phyloP scores from a whole-genome alignment of 495 filamentous ascomycete genomes.

The Trichoderma reesei region DNA sequence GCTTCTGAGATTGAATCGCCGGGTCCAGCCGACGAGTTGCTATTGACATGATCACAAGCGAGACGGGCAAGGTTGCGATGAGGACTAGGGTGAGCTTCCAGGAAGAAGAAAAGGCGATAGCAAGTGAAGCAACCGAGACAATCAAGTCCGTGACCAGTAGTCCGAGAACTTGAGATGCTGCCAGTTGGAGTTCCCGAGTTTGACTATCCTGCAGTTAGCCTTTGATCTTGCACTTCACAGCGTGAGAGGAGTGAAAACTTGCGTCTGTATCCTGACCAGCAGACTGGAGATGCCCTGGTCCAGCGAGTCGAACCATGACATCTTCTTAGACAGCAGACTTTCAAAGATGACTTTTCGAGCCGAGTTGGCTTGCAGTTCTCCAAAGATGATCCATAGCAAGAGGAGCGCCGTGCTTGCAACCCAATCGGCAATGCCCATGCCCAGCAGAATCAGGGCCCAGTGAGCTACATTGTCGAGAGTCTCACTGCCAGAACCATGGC shows the following conservation, averaged over 20 bases:
- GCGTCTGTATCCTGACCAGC: slow-evolving; percentile 66
- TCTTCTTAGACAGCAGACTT: slow-evolving; percentile 57
- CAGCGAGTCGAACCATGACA: slow-evolving; percentile 74
- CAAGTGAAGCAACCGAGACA: slow-evolving; percentile 51
- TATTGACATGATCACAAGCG: slow-evolving; percentile 46
- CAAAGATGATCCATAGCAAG: slow-evolving; percentile 60
- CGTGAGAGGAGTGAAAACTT: slow-evolving; percentile 19
- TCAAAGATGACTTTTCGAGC: slow-evolving; percentile 56
- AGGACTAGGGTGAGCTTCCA: slow-evolving; percentile 84
- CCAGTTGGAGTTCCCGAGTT: slow-evolving; percentile 70
- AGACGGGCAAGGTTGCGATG: slow-evolving; percentile 62
- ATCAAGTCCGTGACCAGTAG: slow-evolving; percentile 52
- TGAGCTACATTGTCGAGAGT: slow-evolving; percentile 46
- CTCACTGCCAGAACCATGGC: slow-evolving; percentile 34
- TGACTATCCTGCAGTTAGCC: slow-evolving; percentile 42
- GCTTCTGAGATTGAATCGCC: slow-evolving; percentile 59
- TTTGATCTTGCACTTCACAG: not conserved
- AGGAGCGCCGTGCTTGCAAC: slow-evolving; percentile 55
- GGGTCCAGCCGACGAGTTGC: slow-evolving; percentile 52
- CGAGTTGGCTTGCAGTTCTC: slow-evolving; percentile 66
- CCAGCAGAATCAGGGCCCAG: slow-evolving; percentile 48
- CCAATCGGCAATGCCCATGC: slow-evolving; percentile 54
- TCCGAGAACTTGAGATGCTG: slow-evolving; percentile 69
- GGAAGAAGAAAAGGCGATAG: slow-evolving; percentile 63
- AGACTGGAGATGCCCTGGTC: slow-evolving; percentile 63